Conservation (phyloP, 345 rosid species). For the Theobroma cacao region DNA sequence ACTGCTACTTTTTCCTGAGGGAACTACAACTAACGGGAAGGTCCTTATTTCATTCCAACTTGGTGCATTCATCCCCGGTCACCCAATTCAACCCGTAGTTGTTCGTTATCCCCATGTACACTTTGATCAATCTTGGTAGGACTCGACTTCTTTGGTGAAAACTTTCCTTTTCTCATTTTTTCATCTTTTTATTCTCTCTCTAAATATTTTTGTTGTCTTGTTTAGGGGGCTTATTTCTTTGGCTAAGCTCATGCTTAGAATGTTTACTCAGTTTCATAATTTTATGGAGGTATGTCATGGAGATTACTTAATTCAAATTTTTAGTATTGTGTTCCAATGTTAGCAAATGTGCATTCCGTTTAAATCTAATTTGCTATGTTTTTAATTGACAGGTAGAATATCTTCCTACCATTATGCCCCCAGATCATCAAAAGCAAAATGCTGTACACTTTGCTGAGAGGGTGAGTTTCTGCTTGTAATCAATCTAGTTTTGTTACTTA, state of each 20-base stretch:
- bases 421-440: slow-evolving; percentile 59
- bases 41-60: slow-evolving; percentile 86
- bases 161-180: slow-evolving; percentile 5
- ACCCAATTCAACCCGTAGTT: slow-evolving; percentile 80
- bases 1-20: slow-evolving; percentile 92
- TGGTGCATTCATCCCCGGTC: slow-evolving; percentile 91
- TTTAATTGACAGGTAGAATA: slow-evolving; percentile 68
- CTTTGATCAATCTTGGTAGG: slow-evolving; percentile 97
- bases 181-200: slow-evolving; percentile 12
- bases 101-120: slow-evolving; percentile 96
- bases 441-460: slow-evolving; percentile 67
- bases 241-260: slow-evolving; percentile 86
- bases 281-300: slow-evolving; percentile 77
- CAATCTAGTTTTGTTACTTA: background rate
- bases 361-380: slow-evolving; percentile 10
- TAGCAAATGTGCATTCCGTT: background rate
- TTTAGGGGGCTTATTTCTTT: slow-evolving; percentile 71
- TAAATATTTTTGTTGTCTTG: slow-evolving; percentile 10
- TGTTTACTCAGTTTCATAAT: slow-evolving; percentile 98
- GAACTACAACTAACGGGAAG: slow-evolving; percentile 93
- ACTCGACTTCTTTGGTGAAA: background rate
- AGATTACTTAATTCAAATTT: background rate
- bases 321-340: background rate
- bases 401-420: slow-evolving; percentile 76
- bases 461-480: slow-evolving; percentile 46